A percentile compares a stretch with the other conserved stretches of the same genome.
These are phyloP conservation scores for Citrus glauca DNA, from an alignment of 345 rosid species.

Conservation along the genomic window DNA sequence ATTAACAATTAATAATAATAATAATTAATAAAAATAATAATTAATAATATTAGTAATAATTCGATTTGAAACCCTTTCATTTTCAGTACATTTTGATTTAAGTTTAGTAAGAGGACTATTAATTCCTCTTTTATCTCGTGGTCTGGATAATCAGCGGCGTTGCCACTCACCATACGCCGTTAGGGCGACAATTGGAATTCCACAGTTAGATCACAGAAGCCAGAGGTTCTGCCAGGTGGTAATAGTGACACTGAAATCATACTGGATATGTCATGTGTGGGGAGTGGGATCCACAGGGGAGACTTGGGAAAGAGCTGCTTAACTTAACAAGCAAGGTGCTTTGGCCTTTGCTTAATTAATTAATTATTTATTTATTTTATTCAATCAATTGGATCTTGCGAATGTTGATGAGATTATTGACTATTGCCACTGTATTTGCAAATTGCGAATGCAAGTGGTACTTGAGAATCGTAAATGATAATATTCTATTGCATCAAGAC, in stretches of 20 bases:
- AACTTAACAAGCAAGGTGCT: background rate
- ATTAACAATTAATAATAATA: too few species aligned
- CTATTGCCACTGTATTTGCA: too few species aligned
- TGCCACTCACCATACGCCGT: background rate
- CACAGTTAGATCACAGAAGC: background rate
- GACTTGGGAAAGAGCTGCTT: background rate
- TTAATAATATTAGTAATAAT: too few species aligned
- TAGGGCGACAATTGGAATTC: background rate
- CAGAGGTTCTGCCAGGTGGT: background rate
- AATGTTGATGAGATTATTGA: background rate
- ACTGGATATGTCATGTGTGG: background rate
- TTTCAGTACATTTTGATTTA: too few species aligned
- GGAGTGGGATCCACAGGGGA: background rate
- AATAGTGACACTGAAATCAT: background rate
- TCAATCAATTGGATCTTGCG: background rate
- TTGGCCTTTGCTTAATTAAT: background rate
- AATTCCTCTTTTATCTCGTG: too few species aligned
- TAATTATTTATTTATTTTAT: too few species aligned
- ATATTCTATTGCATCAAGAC: background rate
- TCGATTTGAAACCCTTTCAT: too few species aligned
- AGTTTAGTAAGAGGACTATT: rapidly evolving
- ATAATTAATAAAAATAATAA: too few species aligned
- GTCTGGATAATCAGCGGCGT: too few species aligned
- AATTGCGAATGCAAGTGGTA: background rate
- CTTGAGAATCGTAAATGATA: background rate